Percentiles rank a stretch among this genome's conserved stretches.
These are phyloP conservation scores for Venturia effusa DNA, from an alignment of 2,329 filamentous ascomycete species.

Conservation along the genomic window DNA sequence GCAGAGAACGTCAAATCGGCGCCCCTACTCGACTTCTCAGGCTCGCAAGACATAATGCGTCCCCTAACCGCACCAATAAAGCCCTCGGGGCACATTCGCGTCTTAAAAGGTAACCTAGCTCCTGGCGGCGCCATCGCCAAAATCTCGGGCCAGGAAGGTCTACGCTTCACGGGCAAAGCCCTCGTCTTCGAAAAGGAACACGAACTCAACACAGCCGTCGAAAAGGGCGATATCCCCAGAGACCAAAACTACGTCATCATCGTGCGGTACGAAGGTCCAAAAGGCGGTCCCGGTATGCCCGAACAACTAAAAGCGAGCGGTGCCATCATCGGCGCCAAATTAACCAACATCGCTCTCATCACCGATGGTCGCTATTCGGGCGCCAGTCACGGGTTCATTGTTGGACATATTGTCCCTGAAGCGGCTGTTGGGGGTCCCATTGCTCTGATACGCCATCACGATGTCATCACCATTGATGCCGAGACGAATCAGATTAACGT, in stretches of 20 bases:
- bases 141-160: slow-evolving; percentile 91
- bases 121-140: slow-evolving; percentile 87
- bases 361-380: slow-evolving; percentile 88
- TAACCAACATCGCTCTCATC: slow-evolving; percentile 80
- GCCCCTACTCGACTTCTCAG: slow-evolving; percentile 66
- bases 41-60: slow-evolving; percentile 73
- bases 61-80: slow-evolving; percentile 79
- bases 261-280: slow-evolving; percentile 88
- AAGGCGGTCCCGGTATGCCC: slow-evolving; percentile 90
- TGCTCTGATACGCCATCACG: slow-evolving; percentile 68
- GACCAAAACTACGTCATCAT: slow-evolving; percentile 79
- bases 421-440: slow-evolving; percentile 83
- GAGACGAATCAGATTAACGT: slow-evolving; percentile 63
- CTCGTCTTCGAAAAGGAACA: slow-evolving; percentile 81
- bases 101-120: slow-evolving; percentile 77
- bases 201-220: slow-evolving; percentile 64
- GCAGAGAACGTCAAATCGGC: slow-evolving; percentile 69
- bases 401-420: slow-evolving; percentile 87
- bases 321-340: slow-evolving; percentile 82
- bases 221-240: slow-evolving; percentile 56
- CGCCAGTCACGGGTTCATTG: slow-evolving; percentile 83
- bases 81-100: slow-evolving; percentile 72
- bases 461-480: slow-evolving; percentile 78
- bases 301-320: slow-evolving; percentile 84
- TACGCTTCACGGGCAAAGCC: slow-evolving; percentile 68